Evolutionary conservation across 257 asterid genomes (phyloP), one percentile per base, ranked within the genome.

Genomic region (Agastache rugosa): DNA sequence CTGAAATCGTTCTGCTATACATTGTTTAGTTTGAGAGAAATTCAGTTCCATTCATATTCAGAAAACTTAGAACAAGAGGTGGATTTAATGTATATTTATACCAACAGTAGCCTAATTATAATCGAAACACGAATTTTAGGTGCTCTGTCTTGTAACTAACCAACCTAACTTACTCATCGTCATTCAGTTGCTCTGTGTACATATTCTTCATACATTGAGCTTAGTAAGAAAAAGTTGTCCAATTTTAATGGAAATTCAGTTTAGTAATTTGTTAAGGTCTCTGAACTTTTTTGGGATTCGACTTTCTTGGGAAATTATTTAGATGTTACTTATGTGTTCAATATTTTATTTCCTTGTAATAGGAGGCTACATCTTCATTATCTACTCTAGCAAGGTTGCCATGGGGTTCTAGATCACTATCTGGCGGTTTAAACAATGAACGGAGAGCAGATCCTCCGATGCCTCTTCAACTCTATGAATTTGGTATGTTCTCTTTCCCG

Each of bases 301-400:
- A 19, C 48, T 72, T 74, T 71, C 67, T 44, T 67, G 39, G 11
- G 55, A 62, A 55, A 44, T 50, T 56, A 15, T 22, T 64, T 62
- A 54, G 68, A 17, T 63, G 69, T n/a, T 63, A 37, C 11, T 14
- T 27, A 23, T 62, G 25, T 70, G 63, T 14, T 50, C 14, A 11
- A n/a, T 41, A 5, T 20, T 15, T 8, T 54, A 16, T 69, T 70
- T 62, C 50, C 63, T 61, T 41, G 73, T 70, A 55, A 59, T 82
- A 90, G 96, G 95, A 88, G 83, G 69, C 83, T 15, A 81, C 95
- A 59, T 87, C 96, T 45, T 87, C 90, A 2, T 75, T 88, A 72
- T 84, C 96, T 71, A 79, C 91, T 51, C 31, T 88, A 63, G 83
- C 93, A 80, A 85, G 95, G 83, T 75, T 90, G 69, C 91, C 92